phyloP scores from a whole-genome alignment of 805 yeast genomes.

The Yamadazyma scolyti region DNA sequence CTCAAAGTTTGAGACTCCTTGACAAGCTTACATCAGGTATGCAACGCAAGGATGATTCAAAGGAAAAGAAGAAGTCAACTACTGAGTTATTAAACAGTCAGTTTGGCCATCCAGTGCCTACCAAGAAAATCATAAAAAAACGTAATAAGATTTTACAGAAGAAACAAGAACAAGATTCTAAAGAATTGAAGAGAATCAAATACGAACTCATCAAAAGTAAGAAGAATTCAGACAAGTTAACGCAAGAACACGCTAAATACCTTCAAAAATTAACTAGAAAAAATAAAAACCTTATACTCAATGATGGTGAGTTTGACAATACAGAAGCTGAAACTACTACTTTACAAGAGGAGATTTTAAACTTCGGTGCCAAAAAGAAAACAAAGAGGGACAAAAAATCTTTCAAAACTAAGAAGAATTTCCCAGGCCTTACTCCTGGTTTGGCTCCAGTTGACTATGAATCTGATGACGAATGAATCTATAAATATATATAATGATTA shows the following conservation, averaged over 20 bases:
- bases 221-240: constrained; percentile 15
- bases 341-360: constrained; percentile 27
- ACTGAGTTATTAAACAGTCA: constrained; percentile 19
- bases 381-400: constrained; percentile 27
- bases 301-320: constrained; percentile 17
- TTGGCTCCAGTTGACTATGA: constrained; percentile 77
- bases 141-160: constrained; percentile 24
- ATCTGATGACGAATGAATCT: constrained; percentile 18
- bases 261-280: constrained; percentile 34
- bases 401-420: constrained; percentile 25
- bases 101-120: constrained; percentile 10
- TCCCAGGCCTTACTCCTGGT: constrained; percentile 78
- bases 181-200: constrained; percentile 33
- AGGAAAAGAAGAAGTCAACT: constrained; percentile 1
- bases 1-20: constrained; percentile 38
- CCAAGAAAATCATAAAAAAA: constrained; percentile 17
- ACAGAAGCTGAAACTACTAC: constrained; percentile 14
- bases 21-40: constrained; percentile 25
- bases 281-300: constrained; percentile 29
- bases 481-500: constrained; percentile 1
- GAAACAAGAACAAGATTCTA: constrained; percentile 23
- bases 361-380: constrained; percentile 22
- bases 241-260: constrained; percentile 35
- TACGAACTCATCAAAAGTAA: constrained; percentile 37
- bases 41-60: not conserved